Base-by-base conservation (phyloP, 768 basidiomycete species). In the Russula abietina region DNA sequence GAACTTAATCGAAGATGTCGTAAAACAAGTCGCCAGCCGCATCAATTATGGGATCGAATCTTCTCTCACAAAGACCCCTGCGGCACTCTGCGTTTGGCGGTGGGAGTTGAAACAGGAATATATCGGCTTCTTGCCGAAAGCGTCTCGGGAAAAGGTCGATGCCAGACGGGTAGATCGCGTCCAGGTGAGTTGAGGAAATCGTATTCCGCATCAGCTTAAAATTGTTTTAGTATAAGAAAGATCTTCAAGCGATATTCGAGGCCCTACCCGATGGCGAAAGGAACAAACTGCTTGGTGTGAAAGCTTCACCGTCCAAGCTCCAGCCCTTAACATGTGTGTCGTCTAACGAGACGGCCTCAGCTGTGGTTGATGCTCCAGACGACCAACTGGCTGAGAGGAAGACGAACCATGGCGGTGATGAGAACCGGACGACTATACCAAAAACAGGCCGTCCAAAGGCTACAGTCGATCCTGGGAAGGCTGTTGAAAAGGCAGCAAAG, bases 31-130 rank as follows among this genome's bases (percentile, higher is more conserved):
- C 12, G 82, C 91, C 60, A 76, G 72, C 32, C 85, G 93, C 17
- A 82, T 80, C 30, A 94, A 96, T 72, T 95, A 95, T 69, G 93
- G 93, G 1, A 73, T 94, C 6, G 84, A 90, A 2, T 69, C 75
- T 19, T 69, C 74, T 11, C 81, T 81, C 39, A 75, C 76, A 57
- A 89, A 81, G 70, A 69, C 77, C 24, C 85, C 87, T 16, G 82
- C 86, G 8, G 75, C 81, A n/a, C 74, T 90, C 38, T 86, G 82
- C 65, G 76, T 88, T 24, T 95, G 91, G 91, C 78, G 89, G 56
- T 96, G 93, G 93, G 93, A 96, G 71, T 85, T 89, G 12, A 83
- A 82, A 68, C 79, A 82, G 3, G 67, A 78, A 22, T 77, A 80
- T 65, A 75, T 76, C 61, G 78, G 82, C 60, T 87, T 86, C 82